phyloP scores from a whole-genome alignment of 129 eudicot species.

The Centella asiatica region DNA sequence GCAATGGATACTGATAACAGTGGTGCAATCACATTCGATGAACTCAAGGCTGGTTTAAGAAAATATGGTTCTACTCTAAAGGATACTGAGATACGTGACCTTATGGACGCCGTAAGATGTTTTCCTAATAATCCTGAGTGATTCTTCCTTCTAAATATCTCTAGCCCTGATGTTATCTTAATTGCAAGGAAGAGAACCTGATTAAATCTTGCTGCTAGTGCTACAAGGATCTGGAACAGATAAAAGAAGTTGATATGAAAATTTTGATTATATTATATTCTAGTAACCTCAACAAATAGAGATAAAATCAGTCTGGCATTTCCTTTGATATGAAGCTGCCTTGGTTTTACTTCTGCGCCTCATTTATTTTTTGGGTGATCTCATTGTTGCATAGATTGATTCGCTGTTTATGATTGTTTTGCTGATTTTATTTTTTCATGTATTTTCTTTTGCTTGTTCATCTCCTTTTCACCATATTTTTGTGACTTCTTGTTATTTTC shows the following conservation, averaged over 20 bases:
- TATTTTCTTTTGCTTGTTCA: neutral
- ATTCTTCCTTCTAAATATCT: neutral
- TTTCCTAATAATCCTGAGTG: neutral
- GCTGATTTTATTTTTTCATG: no score
- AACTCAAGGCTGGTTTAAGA: constrained; percentile 80
- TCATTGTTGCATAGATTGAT: no score
- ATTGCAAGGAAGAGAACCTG: neutral
- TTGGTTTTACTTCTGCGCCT: no score
- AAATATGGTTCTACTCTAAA: constrained; percentile 81
- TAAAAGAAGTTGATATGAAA: neutral
- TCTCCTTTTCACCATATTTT: neutral
- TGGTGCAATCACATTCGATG: constrained; percentile 91
- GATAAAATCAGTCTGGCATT: no score
- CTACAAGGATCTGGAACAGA: neutral
- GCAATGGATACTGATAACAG: constrained; percentile 91
- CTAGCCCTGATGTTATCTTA: neutral
- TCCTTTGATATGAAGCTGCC: no score
- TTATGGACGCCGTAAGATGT: constrained; percentile 82
- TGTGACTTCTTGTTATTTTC: neutral
- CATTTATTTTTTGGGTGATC: no score
- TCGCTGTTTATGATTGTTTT: no score
- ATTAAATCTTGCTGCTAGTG: neutral
- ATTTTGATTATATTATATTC: no score
- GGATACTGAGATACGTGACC: constrained; percentile 90
- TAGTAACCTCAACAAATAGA: neutral